Percentiles rank a stretch among this genome's conserved stretches.
Evolutionary conservation across 257 asterid species (phyloP).

Genomic region (Euphrasia confusa): DNA sequence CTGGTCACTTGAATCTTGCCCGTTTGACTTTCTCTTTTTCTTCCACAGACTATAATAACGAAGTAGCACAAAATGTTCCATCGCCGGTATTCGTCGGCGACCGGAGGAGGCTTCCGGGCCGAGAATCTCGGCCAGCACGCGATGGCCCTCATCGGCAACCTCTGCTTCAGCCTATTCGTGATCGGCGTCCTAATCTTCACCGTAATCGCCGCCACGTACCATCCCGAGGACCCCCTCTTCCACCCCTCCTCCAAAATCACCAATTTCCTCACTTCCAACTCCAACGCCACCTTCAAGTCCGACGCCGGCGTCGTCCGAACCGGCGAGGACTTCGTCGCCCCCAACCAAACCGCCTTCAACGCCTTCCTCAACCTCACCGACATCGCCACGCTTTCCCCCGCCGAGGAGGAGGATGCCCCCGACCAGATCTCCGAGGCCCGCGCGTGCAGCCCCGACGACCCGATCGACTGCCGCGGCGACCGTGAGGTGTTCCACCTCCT

Average conservation of each 20-base stretch:
- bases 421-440: slow-evolving; percentile 12
- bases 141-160: slow-evolving; percentile 67
- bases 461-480: slow-evolving; percentile 62
- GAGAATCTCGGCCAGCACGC: slow-evolving; percentile 83
- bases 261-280: slow-evolving; percentile 66
- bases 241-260: slow-evolving; percentile 86
- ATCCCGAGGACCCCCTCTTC: slow-evolving; percentile 89
- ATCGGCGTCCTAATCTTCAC: slow-evolving; percentile 79
- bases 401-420: slow-evolving; percentile 18
- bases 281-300: slow-evolving; percentile 78
- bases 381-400: slow-evolving; percentile 39
- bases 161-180: slow-evolving; percentile 72
- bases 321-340: slow-evolving; percentile 83
- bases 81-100: slow-evolving; percentile 32
- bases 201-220: slow-evolving; percentile 81
- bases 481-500: slow-evolving; percentile 70
- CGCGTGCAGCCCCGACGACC: slow-evolving; percentile 55
- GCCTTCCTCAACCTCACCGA: slow-evolving; percentile 73
- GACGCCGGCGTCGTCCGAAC: slow-evolving; percentile 74
- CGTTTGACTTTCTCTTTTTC: slow-evolving; percentile 11
- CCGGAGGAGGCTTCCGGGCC: slow-evolving; percentile 58
- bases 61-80: slow-evolving; percentile 37
- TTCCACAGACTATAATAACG: not conserved
- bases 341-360: slow-evolving; percentile 68
- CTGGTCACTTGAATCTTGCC: slow-evolving; percentile 22